A percentile compares a stretch with the other conserved stretches of the same genome.
These are phyloP conservation scores for Trichoderma koningii DNA, from an alignment of 2,329 filamentous ascomycete species.

Conservation along the genomic window DNA sequence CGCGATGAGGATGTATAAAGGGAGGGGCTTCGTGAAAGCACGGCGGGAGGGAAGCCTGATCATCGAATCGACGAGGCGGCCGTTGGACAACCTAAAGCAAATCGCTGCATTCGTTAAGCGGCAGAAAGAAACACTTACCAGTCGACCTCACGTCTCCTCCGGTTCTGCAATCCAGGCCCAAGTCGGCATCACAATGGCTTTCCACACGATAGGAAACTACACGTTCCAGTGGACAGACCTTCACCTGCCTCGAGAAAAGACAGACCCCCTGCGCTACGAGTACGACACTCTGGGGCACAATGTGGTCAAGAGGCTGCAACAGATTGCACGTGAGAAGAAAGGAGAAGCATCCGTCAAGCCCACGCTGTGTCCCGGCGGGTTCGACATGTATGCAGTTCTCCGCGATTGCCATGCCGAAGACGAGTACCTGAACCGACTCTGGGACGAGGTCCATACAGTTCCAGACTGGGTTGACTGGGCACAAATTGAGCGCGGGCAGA, in stretches of 20 bases:
- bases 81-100: no score
- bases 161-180: neutral
- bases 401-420: conserved; percentile 18
- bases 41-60: no score
- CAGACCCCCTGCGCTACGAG: conserved; percentile 28
- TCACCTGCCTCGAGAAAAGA: conserved; percentile 29
- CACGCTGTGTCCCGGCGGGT: neutral
- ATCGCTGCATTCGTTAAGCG: no score
- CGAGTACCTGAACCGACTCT: conserved; percentile 49
- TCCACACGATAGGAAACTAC: conserved; percentile 29
- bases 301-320: conserved; percentile 29
- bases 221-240: conserved; percentile 31
- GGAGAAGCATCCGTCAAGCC: neutral
- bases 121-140: no score
- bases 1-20: no score
- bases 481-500: conserved; percentile 64
- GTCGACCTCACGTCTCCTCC: neutral
- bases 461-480: conserved; percentile 69
- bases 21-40: no score
- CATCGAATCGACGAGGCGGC: no score
- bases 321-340: conserved; percentile 27
- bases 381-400: conserved; percentile 25
- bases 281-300: conserved; percentile 32
- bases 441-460: conserved; percentile 60
- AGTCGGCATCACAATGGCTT: conserved; percentile 6